Base-by-base conservation (phyloP, 495 filamentous ascomycete genomes). In the Barbatosphaeria neglecta region DNA sequence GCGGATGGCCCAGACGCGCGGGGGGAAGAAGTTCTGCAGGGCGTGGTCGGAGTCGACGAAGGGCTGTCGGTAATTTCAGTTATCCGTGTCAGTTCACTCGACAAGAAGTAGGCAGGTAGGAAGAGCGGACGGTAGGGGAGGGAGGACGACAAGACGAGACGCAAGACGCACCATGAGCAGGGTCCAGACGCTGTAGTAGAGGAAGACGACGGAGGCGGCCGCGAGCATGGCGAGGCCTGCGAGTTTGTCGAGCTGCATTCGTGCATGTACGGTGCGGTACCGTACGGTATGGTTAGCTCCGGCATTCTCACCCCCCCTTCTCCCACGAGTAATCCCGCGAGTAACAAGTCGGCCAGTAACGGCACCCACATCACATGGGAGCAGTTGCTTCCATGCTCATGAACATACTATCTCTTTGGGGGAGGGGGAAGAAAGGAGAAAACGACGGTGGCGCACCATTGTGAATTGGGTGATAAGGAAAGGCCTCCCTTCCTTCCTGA, bases 181-280 rank as follows among this genome's bases (percentile, higher is more conserved):
- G 4, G 92, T 97, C 92, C 92, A 99, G 57, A 94, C 78, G 16
- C 89, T 93, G 69, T 99, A 99, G 76, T 99, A 99, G 51, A 94
- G 80, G 67, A 99, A 99, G 69, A 99, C 87, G 64, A 83, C 80
- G 53, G 89, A 84, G 61, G 92, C 89, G 74, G 82, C 80, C 74
- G 94, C 80, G 67, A 99, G 86, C 92, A 99, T 99, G 74, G 82
- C 85, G 74, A 93, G 80, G 70, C 93, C 92, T 54, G 94, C 83
- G 59, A 95, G 77, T 78, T 84, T 87, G 73, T 94, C 92, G 68
- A 96, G 85, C 92, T 98, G 58, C 35, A 15, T 37, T 8, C 7
- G 23, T 18, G 28, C n/a, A n/a, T n/a, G n/a, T n/a, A n/a, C n/a
- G n/a, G n/a, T n/a, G n/a, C n/a, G n/a, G n/a, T n/a, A n/a, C n/a